Base-by-base conservation (phyloP, 106 monocot species). In the Dendrobium officinale region DNA sequence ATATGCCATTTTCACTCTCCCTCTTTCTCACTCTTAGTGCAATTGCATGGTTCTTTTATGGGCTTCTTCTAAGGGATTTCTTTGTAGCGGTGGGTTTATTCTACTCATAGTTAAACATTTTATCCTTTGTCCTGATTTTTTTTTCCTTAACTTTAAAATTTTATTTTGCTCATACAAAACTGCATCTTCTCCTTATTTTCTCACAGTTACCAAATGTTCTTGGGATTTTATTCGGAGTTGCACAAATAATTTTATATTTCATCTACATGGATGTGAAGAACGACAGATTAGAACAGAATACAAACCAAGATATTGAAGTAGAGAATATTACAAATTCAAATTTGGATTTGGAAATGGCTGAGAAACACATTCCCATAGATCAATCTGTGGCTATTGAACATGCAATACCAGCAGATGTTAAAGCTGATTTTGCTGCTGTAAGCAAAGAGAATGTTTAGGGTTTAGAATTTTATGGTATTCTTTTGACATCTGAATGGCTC, bases 1-100 rank as follows among this genome's bases (percentile, higher is more conserved):
- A 85, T 86, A 93, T 93, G 93, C 93, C 93, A 10, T 93, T 91
- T 85, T 77, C 73, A 13, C 85, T 93, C 22, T 93, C 93, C 66
- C 84, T 93, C 82, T 91, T 87, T 79, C 90, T 93, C 43, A 93
- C 93, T 6, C 76, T 91, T 1, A 88, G 87, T 42, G 91, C 93
- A 2, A 59, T 93, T 26, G 88, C 81, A 7, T 91, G 93, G 93
- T 91, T 93, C 85, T 41, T 61, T 72, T 93, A 93, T 27, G 93
- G 93, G 7, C 47, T 91, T 11, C 84, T 91, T 19, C 67, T 54
- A 3, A 85, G 81, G 78, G 88, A 93, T 76, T 77, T 67, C 78
- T 89, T 80, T 24, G 78, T 93, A 13, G 91, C 93, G 42, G 92
- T 90, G 78, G 79, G 55, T 27, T 72, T 66, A 2, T 40, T 44